These are phyloP conservation scores for Phytophthora gonapodyides DNA, from an alignment of 352 stramenopile species.

Conservation along the genomic window DNA sequence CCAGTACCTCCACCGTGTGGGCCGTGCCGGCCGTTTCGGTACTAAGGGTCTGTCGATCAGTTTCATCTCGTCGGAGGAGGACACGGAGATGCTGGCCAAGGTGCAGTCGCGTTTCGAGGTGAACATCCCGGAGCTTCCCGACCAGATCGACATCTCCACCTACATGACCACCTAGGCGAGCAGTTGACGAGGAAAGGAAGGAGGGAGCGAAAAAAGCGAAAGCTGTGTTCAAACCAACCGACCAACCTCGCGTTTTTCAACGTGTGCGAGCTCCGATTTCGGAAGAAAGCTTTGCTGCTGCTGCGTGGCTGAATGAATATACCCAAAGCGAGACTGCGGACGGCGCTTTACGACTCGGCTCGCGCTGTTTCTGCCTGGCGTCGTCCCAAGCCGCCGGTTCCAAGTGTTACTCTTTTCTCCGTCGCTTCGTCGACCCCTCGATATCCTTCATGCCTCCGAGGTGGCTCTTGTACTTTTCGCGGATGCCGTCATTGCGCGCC, in stretches of 20 bases:
- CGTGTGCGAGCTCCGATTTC: slow-evolving; percentile 35
- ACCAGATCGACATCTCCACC: slow-evolving; percentile 99
- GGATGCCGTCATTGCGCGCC: slow-evolving; percentile 78
- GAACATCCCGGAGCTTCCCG: slow-evolving; percentile 99
- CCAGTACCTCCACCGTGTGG: slow-evolving; percentile 99
- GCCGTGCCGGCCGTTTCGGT: slow-evolving; percentile 98
- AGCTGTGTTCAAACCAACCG: slow-evolving; percentile 37
- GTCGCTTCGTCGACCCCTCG: slow-evolving; percentile 54
- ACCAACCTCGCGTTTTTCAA: slow-evolving; percentile 36
- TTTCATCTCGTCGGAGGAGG: slow-evolving; percentile 98
- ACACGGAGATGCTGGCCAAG: slow-evolving; percentile 98
- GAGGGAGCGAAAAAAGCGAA: slow-evolving; percentile 22
- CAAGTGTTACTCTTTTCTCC: slow-evolving; percentile 68
- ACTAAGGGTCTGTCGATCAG: slow-evolving; percentile 99
- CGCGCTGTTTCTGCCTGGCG: slow-evolving; percentile 39
- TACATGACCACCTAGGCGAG: slow-evolving; percentile 94
- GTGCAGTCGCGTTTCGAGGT: slow-evolving; percentile 99
- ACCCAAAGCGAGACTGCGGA: slow-evolving; percentile 42
- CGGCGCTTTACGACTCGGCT: slow-evolving; percentile 46
- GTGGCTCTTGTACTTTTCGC: slow-evolving; percentile 79
- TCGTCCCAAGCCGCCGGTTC: slow-evolving; percentile 37
- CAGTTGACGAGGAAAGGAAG: slow-evolving; percentile 22
- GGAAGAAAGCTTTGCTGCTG: slow-evolving; percentile 37
- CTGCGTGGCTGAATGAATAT: slow-evolving; percentile 49
- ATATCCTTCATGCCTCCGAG: slow-evolving; percentile 79